phyloP scores from a whole-genome alignment of 768 basidiomycete species.

The Hortiboletus flavorubellus region DNA sequence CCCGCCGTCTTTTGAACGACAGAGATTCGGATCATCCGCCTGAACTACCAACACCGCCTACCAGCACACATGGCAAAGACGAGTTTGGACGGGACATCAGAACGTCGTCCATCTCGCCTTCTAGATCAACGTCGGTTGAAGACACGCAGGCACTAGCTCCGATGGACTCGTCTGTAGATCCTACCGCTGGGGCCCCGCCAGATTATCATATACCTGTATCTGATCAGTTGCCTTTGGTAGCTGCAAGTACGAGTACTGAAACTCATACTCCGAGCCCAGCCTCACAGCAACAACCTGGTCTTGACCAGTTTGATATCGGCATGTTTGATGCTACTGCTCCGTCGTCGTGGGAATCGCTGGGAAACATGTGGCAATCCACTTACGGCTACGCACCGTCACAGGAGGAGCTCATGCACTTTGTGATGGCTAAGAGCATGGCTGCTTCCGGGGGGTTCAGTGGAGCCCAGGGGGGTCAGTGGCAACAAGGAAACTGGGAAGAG shows the following conservation, averaged over 20 bases:
- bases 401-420: slow-evolving; percentile 74
- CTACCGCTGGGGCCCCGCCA: slow-evolving; percentile 42
- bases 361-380: slow-evolving; percentile 71
- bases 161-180: slow-evolving; percentile 39
- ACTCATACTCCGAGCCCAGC: slow-evolving; percentile 34
- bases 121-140: slow-evolving; percentile 27
- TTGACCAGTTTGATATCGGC: slow-evolving; percentile 67
- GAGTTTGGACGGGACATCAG: slow-evolving; percentile 86
- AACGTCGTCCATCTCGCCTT: slow-evolving; percentile 41
- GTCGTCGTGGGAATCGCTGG: slow-evolving; percentile 76
- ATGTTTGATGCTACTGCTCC: slow-evolving; percentile 74
- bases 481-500: slow-evolving; percentile 22
- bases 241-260: slow-evolving; percentile 50
- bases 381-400: slow-evolving; percentile 66
- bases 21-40: slow-evolving; percentile 26
- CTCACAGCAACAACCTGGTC: slow-evolving; percentile 42
- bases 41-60: slow-evolving; percentile 22
- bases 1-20: slow-evolving; percentile 42
- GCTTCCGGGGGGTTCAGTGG: slow-evolving; percentile 17
- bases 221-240: slow-evolving; percentile 41
- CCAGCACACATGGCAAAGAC: slow-evolving; percentile 55
- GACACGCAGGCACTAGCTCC: slow-evolving; percentile 26
- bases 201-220: slow-evolving; percentile 47
- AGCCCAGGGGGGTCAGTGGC: slow-evolving; percentile 24
- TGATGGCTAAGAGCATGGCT: slow-evolving; percentile 42